Base-by-base conservation (phyloP, 768 basidiomycete genomes). In the Russula compacta region DNA sequence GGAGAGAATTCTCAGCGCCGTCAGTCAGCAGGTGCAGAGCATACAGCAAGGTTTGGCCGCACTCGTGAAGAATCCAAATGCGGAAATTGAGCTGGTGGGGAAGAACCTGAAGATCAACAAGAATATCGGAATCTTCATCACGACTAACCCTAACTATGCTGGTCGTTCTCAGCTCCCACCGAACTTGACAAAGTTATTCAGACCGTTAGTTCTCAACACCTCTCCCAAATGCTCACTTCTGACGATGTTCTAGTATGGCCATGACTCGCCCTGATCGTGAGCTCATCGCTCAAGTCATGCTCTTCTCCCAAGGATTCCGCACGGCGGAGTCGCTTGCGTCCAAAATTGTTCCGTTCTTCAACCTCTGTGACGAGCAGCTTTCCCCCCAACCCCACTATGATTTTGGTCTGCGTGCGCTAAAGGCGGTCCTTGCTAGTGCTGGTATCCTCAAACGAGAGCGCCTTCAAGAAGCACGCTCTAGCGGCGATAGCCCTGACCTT, bases 41-140 rank as follows among this genome's bases (percentile, higher is more conserved):
- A 99, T 99, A 58, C 95, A 99, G 69, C 93, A 97, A 70, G 97
- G 97, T 66, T 77, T 99, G 15, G 87, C 84, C n/a, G 76, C 85
- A 12, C 75, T 92, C 46, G 88, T 78, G 32, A 87, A 87, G 74
- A 89, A 95, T 70, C 87, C 93, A 0, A 84, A 88, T 65, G 83
- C 81, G 2, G 94, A 97, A 74, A 95, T 98, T 47, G 97, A 99
- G 73, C 77, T 99, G 15, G 94, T 98, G 36, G 95, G 95, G 5
- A 97, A 95, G 76, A 92, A 76, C 70, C 75, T 99, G 68, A 93
- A 87, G 75, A 84, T 99, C 72, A 95, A 92, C 74, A 84, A 85
- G 75, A 91, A 97, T 67, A 98, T 98, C 21, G 95, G 95, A 85
- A 95, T 99, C 63, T 99, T 99, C 78, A 98, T 99, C 67, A 99